Conservation (phyloP, 176 grass and related monocot species). For the Zoysia pacifica region DNA sequence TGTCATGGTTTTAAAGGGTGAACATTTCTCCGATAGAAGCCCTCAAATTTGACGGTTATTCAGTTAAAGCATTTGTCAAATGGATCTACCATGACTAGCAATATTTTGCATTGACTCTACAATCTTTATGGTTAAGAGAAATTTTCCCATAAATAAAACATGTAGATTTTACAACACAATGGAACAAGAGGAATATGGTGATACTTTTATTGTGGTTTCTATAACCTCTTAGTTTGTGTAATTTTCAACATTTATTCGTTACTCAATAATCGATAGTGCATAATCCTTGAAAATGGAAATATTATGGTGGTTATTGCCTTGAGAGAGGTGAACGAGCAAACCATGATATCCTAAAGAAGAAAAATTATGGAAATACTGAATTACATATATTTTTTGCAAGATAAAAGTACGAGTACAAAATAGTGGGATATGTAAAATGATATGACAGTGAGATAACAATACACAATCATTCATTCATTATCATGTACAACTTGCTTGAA, state of each 20-base stretch:
- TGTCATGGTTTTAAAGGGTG: not conserved
- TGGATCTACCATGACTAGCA: not conserved
- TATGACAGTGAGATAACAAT: not conserved
- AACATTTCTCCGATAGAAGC: not conserved
- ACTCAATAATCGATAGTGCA: too few relatives aligned
- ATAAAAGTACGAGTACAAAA: not conserved
- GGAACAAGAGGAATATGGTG: not conserved
- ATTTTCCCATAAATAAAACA: not conserved
- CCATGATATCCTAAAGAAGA: too few relatives aligned
- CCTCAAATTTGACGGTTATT: not conserved
- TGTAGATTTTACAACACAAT: not conserved
- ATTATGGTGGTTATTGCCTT: too few relatives aligned
- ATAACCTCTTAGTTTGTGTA: not conserved
- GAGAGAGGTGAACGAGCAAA: too few relatives aligned
- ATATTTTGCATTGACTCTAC: not conserved
- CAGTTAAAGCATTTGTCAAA: not conserved
- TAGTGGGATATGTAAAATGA: not conserved
- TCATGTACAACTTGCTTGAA: slow-evolving; percentile 15
- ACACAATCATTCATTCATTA: not conserved
- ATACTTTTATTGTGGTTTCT: not conserved
- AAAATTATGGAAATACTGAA: not conserved
- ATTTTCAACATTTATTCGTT: not conserved
- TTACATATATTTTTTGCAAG: not conserved
- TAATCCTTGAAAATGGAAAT: too few relatives aligned
- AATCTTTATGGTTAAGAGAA: not conserved